Conservation (phyloP, 108 stramenopile genomes). For the Discostella stelligeroides region DNA sequence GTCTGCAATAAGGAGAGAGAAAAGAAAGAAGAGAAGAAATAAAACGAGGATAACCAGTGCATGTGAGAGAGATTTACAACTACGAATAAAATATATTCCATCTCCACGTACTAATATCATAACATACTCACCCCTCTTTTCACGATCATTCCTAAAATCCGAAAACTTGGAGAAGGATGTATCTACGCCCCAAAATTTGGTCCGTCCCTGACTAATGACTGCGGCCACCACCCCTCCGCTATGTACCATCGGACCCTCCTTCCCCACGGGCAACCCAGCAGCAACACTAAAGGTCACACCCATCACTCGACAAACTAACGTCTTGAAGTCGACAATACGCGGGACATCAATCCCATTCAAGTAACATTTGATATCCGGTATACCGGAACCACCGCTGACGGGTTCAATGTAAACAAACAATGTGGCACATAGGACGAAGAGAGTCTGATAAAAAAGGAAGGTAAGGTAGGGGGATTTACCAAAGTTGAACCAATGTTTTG, state of each 20-base stretch:
- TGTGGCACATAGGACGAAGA: constrained; percentile 83
- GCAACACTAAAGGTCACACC: constrained; percentile 94
- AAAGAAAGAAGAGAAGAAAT: not conserved
- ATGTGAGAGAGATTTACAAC: too few species aligned
- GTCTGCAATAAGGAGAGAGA: constrained; percentile 51
- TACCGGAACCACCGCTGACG: constrained; percentile 93
- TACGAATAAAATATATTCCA: too few species aligned
- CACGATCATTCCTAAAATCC: constrained; percentile 92
- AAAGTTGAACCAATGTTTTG: constrained; percentile 38
- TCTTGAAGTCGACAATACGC: constrained; percentile 89
- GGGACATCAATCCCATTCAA: constrained; percentile 95
- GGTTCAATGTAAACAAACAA: constrained; percentile 90
- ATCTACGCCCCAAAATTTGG: constrained; percentile 86
- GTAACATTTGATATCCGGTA: constrained; percentile 97
- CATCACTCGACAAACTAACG: constrained; percentile 91
- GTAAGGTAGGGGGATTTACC: constrained; percentile 68
- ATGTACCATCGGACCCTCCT: constrained; percentile 98
- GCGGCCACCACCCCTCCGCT: constrained; percentile 83
- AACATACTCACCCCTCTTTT: constrained; percentile 57
- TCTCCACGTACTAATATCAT: too few species aligned
- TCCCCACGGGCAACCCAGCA: constrained; percentile 94
- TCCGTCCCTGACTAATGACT: constrained; percentile 88
- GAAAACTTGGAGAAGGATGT: constrained; percentile 91
- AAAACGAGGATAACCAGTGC: too few species aligned
- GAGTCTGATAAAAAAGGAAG: constrained; percentile 77